Conservation (phyloP, 305 asterid species). For the Solanum hybrid region DNA sequence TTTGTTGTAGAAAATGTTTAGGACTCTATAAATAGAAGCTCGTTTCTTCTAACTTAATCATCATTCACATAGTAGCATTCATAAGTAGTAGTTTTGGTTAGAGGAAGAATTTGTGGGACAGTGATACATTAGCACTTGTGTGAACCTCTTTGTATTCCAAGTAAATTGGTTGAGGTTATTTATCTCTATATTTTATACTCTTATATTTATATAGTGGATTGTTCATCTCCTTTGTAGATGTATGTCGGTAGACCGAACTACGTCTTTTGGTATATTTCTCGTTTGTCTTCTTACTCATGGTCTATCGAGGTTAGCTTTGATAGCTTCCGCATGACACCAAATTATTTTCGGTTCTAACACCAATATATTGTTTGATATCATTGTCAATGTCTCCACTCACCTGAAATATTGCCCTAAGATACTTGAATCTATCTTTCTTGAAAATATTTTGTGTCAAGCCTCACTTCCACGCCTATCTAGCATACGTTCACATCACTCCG, state of each 20-base stretch:
- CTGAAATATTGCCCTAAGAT: not conserved
- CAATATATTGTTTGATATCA: not conserved
- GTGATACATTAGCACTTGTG: not conserved
- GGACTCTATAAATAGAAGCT: not conserved
- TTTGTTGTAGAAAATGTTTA: not conserved
- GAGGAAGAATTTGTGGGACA: not conserved
- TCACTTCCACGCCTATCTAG: not conserved
- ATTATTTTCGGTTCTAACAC: not conserved
- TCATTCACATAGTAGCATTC: not conserved
- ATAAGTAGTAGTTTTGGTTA: not conserved
- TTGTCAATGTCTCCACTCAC: not conserved
- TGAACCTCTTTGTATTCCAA: not conserved
- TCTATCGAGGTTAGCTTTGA: too few species aligned
- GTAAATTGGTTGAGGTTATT: not conserved
- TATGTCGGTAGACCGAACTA: not conserved
- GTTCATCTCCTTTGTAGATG: not conserved
- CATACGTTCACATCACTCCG: not conserved
- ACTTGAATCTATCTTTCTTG: not conserved
- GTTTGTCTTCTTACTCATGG: not conserved
- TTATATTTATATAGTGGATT: not conserved
- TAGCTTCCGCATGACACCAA: not conserved
- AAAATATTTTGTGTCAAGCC: not conserved
- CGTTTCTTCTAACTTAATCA: not conserved
- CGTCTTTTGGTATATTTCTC: not conserved
- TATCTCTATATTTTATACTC: too few species aligned